Percentiles rank a stretch among this genome's conserved stretches.
Evolutionary conservation across 1,139 yeast species (phyloP).

Genomic region (Geotrichum cucujoidarum): DNA sequence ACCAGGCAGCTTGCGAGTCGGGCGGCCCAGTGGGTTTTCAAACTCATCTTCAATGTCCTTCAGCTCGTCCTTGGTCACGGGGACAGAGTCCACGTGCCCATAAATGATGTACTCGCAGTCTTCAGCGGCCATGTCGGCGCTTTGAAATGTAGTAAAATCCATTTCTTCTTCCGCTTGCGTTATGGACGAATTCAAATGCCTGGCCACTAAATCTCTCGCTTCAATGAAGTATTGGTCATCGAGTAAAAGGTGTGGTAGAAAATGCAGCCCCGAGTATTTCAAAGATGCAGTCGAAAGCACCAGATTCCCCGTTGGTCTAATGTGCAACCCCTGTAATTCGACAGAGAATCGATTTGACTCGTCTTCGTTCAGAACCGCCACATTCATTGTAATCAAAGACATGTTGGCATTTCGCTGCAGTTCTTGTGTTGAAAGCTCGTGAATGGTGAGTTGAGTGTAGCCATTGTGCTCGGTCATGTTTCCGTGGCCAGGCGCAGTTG

Average conservation of each 20-base stretch:
- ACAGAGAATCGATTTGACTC: constrained; percentile 32
- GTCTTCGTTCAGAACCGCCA: constrained; percentile 24
- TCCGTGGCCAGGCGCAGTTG: constrained; percentile 1
- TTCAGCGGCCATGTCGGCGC: constrained; percentile 27
- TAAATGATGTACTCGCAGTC: constrained; percentile 70
- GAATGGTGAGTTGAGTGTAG: constrained; percentile 21
- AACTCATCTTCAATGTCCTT: constrained; percentile 66
- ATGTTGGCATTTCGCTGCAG: constrained; percentile 21
- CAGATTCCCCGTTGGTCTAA: constrained; percentile 63
- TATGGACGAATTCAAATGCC: constrained; percentile 42
- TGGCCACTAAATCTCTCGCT: constrained; percentile 39
- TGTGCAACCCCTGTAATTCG: constrained; percentile 61
- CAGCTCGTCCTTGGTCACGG: constrained; percentile 49
- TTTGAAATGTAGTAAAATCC: constrained; percentile 26
- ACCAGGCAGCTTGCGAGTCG: constrained; percentile 56
- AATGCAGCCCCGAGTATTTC: constrained; percentile 62
- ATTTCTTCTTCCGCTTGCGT: constrained; percentile 26
- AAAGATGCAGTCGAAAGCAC: constrained; percentile 62
- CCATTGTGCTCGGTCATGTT: constrained; percentile 26
- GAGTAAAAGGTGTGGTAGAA: constrained; percentile 47
- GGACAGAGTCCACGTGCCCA: constrained; percentile 62
- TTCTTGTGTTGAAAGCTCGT: constrained; percentile 19
- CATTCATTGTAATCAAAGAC: constrained; percentile 24
- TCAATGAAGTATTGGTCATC: constrained; percentile 43
- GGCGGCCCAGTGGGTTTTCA: constrained; percentile 66